Conservation (phyloP, 495 filamentous ascomycete genomes). For the Penicillium bovifimosum region DNA sequence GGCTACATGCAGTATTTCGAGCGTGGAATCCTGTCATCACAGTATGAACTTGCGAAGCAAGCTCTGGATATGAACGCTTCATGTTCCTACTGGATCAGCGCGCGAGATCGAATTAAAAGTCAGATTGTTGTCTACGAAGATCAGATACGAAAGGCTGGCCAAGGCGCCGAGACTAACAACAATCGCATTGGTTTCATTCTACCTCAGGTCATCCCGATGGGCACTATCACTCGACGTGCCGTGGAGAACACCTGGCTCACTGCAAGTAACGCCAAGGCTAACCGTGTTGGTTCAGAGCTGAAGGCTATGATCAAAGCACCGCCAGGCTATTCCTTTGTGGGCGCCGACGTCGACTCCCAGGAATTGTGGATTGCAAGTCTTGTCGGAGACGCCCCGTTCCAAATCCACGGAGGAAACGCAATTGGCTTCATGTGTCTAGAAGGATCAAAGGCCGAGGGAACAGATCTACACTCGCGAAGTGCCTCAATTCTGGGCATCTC, state of each 20-base stretch:
- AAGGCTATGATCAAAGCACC: conserved; percentile 96
- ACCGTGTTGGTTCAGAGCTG: conserved; percentile 92
- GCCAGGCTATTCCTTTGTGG: conserved; percentile 86
- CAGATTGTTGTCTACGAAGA: conserved; percentile 89
- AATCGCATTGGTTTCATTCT: conserved; percentile 74
- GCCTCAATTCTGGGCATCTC: conserved; percentile 88
- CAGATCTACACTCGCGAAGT: conserved; percentile 92
- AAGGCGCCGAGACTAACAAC: conserved; percentile 10
- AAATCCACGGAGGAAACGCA: conserved; percentile 90
- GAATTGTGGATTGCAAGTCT: conserved; percentile 98
- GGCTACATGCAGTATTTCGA: conserved; percentile 88
- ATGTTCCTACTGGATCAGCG: conserved; percentile 98
- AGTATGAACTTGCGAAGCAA: conserved; percentile 84
- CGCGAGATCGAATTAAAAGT: conserved; percentile 81
- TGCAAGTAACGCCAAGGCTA: conserved; percentile 91
- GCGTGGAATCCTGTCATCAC: conserved; percentile 75
- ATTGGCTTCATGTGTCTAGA: conserved; percentile 99
- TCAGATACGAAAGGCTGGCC: conserved; percentile 38
- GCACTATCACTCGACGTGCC: conserved; percentile 91
- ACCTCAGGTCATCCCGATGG: conserved; percentile 99
- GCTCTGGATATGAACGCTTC: conserved; percentile 97
- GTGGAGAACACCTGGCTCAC: conserved; percentile 99
- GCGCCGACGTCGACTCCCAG: conserved; percentile 97
- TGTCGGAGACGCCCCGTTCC: conserved; percentile 89
- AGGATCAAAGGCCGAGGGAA: conserved; percentile 87